Evolutionary conservation across 2,329 filamentous ascomycete genomes (phyloP), one percentile per base, ranked within the genome.

Genomic region (Calonectria ilicicola): DNA sequence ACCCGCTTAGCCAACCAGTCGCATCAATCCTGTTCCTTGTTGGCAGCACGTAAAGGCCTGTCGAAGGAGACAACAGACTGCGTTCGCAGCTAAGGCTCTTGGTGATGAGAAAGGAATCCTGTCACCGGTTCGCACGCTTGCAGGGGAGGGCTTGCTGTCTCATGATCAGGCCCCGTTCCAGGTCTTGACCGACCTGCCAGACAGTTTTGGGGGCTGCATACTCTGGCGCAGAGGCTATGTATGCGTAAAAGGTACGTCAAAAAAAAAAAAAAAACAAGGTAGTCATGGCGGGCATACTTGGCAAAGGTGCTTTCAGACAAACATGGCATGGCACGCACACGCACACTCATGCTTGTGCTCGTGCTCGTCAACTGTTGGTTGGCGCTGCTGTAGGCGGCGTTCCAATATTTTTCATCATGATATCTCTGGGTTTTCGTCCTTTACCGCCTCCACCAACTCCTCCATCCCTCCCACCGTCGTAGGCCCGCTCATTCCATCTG

Each of bases 401-500:
- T 73, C 44, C 38, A 49, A 76, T 70, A 76, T 69, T 69, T 51
- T 40, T 53, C 40, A 67, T 75, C 72, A 74, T 71, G 79, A 80
- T 76, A 85, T 82, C 78, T 87, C 86, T 10, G 84, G 83, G 66
- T 86, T 85, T 58, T 84, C 82, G 40, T 86, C 85, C 77, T 86
- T 86, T 63, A 89, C 88, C 38, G 90, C 91, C 72, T 87, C 86
- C 40, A 92, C 87, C 74, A 93, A 80, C 72, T 89, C 90, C 62
- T 91, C 89, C 84, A 92, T 85, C 2, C 87, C 86, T 14, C 91
- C 91, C 35, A 94, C 91, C 74, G 93, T 89, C 3, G 88, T 93
- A 23, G 94, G 94, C 0, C 95, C 95, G 56, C 90, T 90, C 80
- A 89, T 86, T 1, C 93, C 94, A 17, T 88, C 85, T 0, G 96